phyloP scores from a whole-genome alignment of 345 rosid species.

The Melastoma malabathricum region DNA sequence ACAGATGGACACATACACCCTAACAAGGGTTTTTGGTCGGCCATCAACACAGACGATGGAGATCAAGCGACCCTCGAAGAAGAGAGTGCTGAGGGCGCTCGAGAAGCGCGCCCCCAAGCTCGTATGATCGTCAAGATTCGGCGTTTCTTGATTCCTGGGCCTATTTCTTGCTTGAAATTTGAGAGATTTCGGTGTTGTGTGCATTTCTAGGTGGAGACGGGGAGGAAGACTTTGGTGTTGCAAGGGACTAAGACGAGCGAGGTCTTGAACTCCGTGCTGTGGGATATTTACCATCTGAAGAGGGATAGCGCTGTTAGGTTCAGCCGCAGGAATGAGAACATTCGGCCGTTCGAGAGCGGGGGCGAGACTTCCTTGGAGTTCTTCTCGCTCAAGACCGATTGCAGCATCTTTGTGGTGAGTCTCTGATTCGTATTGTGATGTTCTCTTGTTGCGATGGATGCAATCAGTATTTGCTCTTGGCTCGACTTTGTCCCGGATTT shows the following conservation, averaged over 20 bases:
- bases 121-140: slow-evolving; percentile 21
- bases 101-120: slow-evolving; percentile 77
- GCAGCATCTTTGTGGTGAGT: slow-evolving; percentile 81
- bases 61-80: slow-evolving; percentile 39
- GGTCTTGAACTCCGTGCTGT: slow-evolving; percentile 46
- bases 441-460: too few species aligned
- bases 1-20: too few species aligned
- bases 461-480: too few species aligned
- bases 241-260: slow-evolving; percentile 83
- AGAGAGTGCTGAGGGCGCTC: slow-evolving; percentile 45
- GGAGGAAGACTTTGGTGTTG: slow-evolving; percentile 86
- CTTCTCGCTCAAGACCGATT: slow-evolving; percentile 85
- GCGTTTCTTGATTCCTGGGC: background rate
- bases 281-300: slow-evolving; percentile 63
- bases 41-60: slow-evolving; percentile 24
- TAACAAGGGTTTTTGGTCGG: too few species aligned
- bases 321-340: slow-evolving; percentile 81
- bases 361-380: slow-evolving; percentile 91
- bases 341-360: slow-evolving; percentile 86
- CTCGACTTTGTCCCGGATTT: too few species aligned
- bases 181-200: slow-evolving; percentile 7
- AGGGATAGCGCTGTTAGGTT: slow-evolving; percentile 56
- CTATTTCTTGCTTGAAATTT: background rate
- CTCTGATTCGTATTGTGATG: background rate
- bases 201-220: slow-evolving; percentile 56